Conservation (phyloP, 2,329 filamentous ascomycete genomes). For the Emergomyces africanus region DNA sequence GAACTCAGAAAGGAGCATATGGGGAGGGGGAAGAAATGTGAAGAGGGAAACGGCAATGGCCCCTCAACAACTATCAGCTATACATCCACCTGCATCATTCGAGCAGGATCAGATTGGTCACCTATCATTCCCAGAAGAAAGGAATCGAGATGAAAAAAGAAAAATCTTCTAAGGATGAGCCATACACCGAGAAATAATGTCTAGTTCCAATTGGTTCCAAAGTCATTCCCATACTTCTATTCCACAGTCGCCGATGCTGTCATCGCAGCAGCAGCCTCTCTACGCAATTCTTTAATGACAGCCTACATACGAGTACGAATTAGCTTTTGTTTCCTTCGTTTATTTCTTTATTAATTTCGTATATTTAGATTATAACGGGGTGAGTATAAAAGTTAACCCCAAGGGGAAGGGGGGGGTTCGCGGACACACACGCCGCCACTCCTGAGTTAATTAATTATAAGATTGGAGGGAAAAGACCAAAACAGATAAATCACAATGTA, state of each 20-base stretch:
- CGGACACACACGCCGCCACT: too few species aligned
- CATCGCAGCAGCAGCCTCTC: constrained; percentile 21
- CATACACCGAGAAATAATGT: not conserved
- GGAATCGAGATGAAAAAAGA: too few species aligned
- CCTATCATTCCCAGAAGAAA: not conserved
- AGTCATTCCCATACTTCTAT: not conserved
- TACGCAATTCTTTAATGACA: constrained; percentile 35
- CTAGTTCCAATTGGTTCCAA: not conserved
- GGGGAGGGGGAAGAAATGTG: not conserved
- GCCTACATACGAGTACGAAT: constrained; percentile 17
- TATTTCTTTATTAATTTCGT: too few species aligned
- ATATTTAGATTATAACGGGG: too few species aligned
- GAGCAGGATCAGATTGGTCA: not conserved
- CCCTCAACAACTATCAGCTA: too few species aligned
- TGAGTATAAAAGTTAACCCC: not conserved
- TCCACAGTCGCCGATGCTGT: not conserved
- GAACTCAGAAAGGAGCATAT: not conserved
- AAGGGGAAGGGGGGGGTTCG: too few species aligned
- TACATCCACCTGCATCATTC: too few species aligned
- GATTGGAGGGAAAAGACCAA: not conserved
- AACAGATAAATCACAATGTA: not conserved
- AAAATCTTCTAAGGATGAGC: too few species aligned
- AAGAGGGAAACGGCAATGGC: too few species aligned
- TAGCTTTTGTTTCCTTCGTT: not conserved
- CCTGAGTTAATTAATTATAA: too few species aligned